phyloP scores from a whole-genome alignment of 148 eudicot genomes.

The Mesembryanthemum crystallinum region DNA sequence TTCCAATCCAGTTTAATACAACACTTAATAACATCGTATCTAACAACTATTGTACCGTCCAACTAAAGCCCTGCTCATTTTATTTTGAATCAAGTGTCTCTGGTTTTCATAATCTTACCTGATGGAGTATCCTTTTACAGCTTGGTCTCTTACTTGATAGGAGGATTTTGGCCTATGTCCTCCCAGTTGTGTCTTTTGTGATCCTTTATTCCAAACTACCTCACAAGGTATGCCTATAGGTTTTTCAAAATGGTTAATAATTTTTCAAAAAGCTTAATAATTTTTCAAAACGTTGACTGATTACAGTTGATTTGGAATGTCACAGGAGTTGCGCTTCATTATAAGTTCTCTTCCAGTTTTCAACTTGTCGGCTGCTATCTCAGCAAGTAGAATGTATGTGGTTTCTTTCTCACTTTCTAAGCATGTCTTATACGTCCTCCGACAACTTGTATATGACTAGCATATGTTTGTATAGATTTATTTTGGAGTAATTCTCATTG shows the following conservation, averaged over 20 bases:
- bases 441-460: not conserved
- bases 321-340: slow-evolving; percentile 90
- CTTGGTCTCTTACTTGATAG: slow-evolving; percentile 72
- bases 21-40: not conserved
- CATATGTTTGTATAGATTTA: not conserved
- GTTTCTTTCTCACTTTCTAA: not conserved
- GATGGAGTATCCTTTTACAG: slow-evolving; percentile 46
- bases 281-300: not conserved
- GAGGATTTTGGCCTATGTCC: slow-evolving; percentile 57
- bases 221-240: slow-evolving; percentile 67
- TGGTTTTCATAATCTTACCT: slow-evolving; percentile 11
- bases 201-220: slow-evolving; percentile 88
- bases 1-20: not conserved
- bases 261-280: not conserved
- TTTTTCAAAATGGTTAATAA: not conserved
- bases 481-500: not conserved
- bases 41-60: too few relatives aligned
- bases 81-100: not conserved
- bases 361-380: slow-evolving; percentile 80
- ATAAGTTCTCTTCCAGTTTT: slow-evolving; percentile 81
- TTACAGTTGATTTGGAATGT: slow-evolving; percentile 22
- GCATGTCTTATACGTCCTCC: not conserved
- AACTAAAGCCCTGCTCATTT: not conserved
- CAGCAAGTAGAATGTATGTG: slow-evolving; percentile 89
- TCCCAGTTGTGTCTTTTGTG: slow-evolving; percentile 74